Evolutionary conservation across 2,329 filamentous ascomycete genomes (phyloP).

Genomic region (Sporothrix schenckii): DNA sequence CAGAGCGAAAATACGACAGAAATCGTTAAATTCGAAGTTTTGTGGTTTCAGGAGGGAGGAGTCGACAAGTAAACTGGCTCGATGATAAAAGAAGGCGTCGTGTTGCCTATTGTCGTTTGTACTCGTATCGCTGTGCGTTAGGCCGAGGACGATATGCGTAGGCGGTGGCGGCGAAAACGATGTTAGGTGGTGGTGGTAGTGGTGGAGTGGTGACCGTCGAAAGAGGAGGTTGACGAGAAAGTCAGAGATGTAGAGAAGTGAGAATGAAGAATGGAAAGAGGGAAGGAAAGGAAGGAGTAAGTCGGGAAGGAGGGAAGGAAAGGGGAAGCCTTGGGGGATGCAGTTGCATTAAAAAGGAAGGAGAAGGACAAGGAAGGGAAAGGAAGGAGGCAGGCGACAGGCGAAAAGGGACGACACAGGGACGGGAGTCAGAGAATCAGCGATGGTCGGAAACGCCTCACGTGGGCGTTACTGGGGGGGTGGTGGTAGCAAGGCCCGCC

Average conservation of each 20-base stretch:
- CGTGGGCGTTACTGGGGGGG: slow-evolving; percentile 22
- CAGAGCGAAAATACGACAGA: slow-evolving; percentile 5
- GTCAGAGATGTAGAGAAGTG: background rate
- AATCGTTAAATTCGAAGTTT: background rate
- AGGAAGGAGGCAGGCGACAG: background rate
- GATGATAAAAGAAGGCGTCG: background rate
- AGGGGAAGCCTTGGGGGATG: slow-evolving; percentile 4
- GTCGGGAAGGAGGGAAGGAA: background rate
- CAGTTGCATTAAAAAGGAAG: slow-evolving; percentile 23
- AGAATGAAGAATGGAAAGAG: background rate
- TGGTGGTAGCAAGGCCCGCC: slow-evolving; percentile 9
- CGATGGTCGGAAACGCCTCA: slow-evolving; percentile 30
- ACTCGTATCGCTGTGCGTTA: background rate
- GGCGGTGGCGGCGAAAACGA: background rate
- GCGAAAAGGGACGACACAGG: slow-evolving; percentile 17
- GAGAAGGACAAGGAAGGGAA: slow-evolving; percentile 9
- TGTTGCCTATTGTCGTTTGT: background rate
- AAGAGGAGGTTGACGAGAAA: slow-evolving; percentile 5
- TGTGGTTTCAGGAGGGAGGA: background rate
- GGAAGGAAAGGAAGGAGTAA: slow-evolving; percentile 5
- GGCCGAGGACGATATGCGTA: slow-evolving; percentile 11
- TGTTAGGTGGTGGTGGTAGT: background rate
- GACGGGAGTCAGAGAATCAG: slow-evolving; percentile 19
- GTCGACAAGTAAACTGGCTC: background rate
- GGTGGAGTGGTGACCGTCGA: slow-evolving; percentile 7